Percentiles rank a stretch among this genome's conserved stretches.
Evolutionary conservation across 2,329 filamentous ascomycete species (phyloP).

Genomic region (Daldinia sp.): DNA sequence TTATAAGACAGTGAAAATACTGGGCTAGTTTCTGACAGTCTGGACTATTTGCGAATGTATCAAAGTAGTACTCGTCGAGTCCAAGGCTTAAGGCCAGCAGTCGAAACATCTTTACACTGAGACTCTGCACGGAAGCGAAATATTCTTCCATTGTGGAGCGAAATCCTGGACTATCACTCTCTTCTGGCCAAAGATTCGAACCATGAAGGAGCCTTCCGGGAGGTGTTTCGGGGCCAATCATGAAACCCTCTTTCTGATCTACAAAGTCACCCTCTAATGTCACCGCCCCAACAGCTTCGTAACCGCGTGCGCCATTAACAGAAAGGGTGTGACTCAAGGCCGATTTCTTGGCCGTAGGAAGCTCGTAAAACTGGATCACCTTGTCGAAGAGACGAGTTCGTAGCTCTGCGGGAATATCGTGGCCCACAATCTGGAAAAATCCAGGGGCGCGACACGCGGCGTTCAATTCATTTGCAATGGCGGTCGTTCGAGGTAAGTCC

Average conservation of each 20-base stretch:
- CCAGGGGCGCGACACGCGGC: slow-evolving; percentile 47
- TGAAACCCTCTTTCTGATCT: slow-evolving; percentile 54
- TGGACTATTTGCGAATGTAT: slow-evolving; percentile 43
- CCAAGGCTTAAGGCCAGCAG: slow-evolving; percentile 44
- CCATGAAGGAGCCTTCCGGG: slow-evolving; percentile 44
- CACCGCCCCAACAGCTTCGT: slow-evolving; percentile 46
- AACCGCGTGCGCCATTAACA: slow-evolving; percentile 45
- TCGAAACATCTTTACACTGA: slow-evolving; percentile 47
- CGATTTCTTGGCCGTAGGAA: slow-evolving; percentile 49
- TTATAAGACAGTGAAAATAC: neutral
- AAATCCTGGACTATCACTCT: slow-evolving; percentile 45
- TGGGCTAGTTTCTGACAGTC: slow-evolving; percentile 37
- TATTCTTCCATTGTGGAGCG: slow-evolving; percentile 47
- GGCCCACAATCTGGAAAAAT: slow-evolving; percentile 54
- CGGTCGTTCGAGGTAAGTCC: slow-evolving; percentile 22
- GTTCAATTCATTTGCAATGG: slow-evolving; percentile 30
- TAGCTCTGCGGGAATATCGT: slow-evolving; percentile 48
- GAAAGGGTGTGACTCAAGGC: slow-evolving; percentile 42
- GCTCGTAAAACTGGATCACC: slow-evolving; percentile 50
- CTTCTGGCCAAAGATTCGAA: slow-evolving; percentile 51
- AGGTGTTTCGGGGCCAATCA: slow-evolving; percentile 47
- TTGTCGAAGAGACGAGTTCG: slow-evolving; percentile 47
- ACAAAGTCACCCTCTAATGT: slow-evolving; percentile 44
- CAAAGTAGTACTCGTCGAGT: slow-evolving; percentile 44
- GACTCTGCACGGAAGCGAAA: slow-evolving; percentile 39